Conservation (phyloP, 768 basidiomycete genomes). For the Pleurotus djamor region DNA sequence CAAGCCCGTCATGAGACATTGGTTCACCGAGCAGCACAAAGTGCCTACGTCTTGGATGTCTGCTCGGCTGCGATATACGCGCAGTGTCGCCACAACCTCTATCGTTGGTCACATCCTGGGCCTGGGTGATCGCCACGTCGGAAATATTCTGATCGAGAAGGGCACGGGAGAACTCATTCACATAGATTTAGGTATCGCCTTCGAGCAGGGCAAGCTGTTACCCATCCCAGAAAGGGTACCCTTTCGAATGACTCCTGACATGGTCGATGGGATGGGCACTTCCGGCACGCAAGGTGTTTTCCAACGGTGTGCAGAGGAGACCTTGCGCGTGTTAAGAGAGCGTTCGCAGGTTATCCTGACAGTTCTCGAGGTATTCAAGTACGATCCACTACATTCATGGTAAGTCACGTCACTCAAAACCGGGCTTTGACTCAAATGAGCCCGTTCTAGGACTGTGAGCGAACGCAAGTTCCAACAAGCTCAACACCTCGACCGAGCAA, state of each 20-base stretch:
- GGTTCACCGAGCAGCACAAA: conserved; percentile 89
- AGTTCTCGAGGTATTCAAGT: conserved; percentile 94
- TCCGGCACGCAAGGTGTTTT: conserved; percentile 93
- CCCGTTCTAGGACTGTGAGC: conserved; percentile 58
- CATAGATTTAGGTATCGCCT: conserved; percentile 96
- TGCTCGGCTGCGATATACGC: conserved; percentile 85
- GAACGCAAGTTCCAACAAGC: conserved; percentile 69
- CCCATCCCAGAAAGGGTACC: conserved; percentile 86
- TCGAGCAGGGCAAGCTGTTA: conserved; percentile 90
- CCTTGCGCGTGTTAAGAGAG: conserved; percentile 84
- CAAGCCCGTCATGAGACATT: conserved; percentile 90
- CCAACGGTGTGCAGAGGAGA: conserved; percentile 93
- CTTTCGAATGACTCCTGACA: conserved; percentile 91
- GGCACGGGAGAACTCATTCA: conserved; percentile 86
- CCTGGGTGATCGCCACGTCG: conserved; percentile 88
- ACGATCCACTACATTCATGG: conserved; percentile 96
- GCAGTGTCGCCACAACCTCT: conserved; percentile 91
- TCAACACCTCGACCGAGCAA: conserved; percentile 30
- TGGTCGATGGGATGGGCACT: conserved; percentile 92
- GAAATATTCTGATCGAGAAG: conserved; percentile 90
- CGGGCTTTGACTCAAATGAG: too few relatives aligned
- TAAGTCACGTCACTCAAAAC: conserved; percentile 24
- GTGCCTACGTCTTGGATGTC: conserved; percentile 89
- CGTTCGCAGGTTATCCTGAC: conserved; percentile 89
- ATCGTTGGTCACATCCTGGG: conserved; percentile 94